Percentiles rank a stretch among this genome's conserved stretches.
Evolutionary conservation across 331 rosid species (phyloP).

Genomic region (Cydonia oblonga): DNA sequence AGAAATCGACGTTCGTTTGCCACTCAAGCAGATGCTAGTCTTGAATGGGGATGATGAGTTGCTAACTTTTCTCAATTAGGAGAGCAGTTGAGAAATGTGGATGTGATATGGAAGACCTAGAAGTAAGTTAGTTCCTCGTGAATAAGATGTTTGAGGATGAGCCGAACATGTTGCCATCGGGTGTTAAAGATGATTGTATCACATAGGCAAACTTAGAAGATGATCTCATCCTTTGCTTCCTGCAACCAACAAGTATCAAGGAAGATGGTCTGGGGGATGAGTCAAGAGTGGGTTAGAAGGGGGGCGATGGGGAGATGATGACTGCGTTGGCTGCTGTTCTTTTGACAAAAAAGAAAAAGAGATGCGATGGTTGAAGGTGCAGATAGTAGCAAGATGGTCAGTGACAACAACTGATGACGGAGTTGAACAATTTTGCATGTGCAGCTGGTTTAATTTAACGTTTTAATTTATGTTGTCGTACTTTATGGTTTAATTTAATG

Average conservation of each 20-base stretch:
- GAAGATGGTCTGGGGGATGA: background rate
- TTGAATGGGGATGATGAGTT: no score
- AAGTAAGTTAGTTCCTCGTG: background rate
- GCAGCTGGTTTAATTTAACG: background rate
- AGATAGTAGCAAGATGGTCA: background rate
- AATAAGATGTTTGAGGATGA: background rate
- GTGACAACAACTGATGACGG: background rate
- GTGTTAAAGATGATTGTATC: background rate
- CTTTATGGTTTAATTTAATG: background rate
- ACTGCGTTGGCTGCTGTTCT: rapidly evolving
- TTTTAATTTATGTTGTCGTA: no score
- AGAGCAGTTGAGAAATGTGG: no score
- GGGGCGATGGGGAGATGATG: no score
- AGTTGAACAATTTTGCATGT: background rate
- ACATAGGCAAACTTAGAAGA: background rate
- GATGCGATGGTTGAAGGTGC: background rate
- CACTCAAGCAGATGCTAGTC: no score
- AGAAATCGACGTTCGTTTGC: no score
- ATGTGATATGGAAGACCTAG: no score
- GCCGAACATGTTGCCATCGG: rapidly evolving
- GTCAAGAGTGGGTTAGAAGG: no score
- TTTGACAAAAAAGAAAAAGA: no score
- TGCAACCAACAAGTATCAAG: background rate
- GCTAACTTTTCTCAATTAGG: no score
- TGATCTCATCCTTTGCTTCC: background rate